Conservation (phyloP, 83 land plant species). For the Thuja plicata region DNA sequence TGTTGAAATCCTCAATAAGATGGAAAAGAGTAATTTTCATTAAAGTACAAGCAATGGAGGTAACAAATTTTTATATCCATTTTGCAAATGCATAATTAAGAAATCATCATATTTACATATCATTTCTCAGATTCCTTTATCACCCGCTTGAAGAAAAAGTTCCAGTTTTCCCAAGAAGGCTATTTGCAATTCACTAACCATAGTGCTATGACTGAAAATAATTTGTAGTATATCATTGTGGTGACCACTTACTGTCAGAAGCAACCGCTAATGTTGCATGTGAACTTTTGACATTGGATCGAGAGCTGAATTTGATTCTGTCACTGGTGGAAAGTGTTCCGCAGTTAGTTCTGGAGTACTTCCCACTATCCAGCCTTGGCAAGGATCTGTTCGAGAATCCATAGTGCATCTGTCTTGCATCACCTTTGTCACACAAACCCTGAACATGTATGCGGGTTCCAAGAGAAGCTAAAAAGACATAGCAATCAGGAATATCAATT, state of each 20-base stretch:
- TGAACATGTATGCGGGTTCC: neutral
- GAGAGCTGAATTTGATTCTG: neutral
- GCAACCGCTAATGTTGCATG: neutral
- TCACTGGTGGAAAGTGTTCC: neutral
- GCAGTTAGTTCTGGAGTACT: neutral
- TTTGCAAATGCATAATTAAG: neutral
- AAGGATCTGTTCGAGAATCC: constrained; percentile 13
- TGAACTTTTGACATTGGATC: neutral
- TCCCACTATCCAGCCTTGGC: constrained; percentile 6
- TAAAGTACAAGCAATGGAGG: neutral
- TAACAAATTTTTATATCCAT: neutral
- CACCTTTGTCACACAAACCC: constrained; percentile 2
- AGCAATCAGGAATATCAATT: neutral
- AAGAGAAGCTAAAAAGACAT: constrained; percentile 5
- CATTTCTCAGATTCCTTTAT: neutral
- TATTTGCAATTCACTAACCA: constrained; percentile 10
- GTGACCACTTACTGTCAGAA: constrained; percentile 9
- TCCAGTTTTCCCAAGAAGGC: neutral
- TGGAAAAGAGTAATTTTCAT: neutral
- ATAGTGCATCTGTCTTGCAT: neutral
- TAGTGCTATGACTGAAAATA: neutral
- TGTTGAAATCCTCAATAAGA: neutral
- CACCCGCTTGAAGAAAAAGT: neutral
- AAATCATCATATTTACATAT: neutral
- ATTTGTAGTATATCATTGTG: neutral